Evolutionary conservation across 352 stramenopile species (phyloP), one percentile per base, ranked within the genome.

Genomic region (Phytophthora fragariae): DNA sequence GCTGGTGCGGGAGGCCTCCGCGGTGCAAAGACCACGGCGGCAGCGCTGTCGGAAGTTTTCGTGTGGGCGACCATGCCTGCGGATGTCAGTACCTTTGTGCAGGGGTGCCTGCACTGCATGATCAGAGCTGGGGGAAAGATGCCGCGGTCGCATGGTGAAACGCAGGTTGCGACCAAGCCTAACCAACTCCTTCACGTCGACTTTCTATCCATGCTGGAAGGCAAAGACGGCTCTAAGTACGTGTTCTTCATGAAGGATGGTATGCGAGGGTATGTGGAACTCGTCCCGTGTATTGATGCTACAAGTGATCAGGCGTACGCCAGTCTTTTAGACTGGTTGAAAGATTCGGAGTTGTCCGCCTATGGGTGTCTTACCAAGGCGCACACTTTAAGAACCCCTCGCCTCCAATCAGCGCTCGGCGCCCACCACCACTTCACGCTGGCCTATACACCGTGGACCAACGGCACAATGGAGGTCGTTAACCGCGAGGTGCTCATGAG

Each of bases 381-480:
- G 35, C 35, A 14, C 2, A 44, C 35, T 44, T 44, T 5, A 10
- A 14, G 11, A 44, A 44, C 35, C 35, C 8, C 8, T 1, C 35
- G 11, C 9, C 35, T 44, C 9, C 5, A 44, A 14, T 14, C 9
- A 6, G 35, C 35, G 8, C 35, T 44, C 35, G 35, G 35, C 11
- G 35, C 35, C 9, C 35, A 44, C 11, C 35, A 44, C 1, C 2
- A 44, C 11, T 44, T 5, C 11, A 12, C 11, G 8, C 8, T 12
- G 35, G 35, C 35, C 8, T 41, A 41, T 41, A n/a, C n/a, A n/a
- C n/a, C n/a, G n/a, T n/a, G n/a, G n/a, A n/a, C n/a, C n/a, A n/a
- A n/a, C n/a, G n/a, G 50, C 1, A 80, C 70, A n/a, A 33, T 81
- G 1, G 67, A 84, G 50, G 71, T 75, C 0, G 66, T 82, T 0